A percentile compares a stretch with the other conserved stretches of the same genome.
These are phyloP conservation scores for Hemisphaericaspora nanyangensis DNA, from an alignment of 805 yeast species.

Conservation along the genomic window DNA sequence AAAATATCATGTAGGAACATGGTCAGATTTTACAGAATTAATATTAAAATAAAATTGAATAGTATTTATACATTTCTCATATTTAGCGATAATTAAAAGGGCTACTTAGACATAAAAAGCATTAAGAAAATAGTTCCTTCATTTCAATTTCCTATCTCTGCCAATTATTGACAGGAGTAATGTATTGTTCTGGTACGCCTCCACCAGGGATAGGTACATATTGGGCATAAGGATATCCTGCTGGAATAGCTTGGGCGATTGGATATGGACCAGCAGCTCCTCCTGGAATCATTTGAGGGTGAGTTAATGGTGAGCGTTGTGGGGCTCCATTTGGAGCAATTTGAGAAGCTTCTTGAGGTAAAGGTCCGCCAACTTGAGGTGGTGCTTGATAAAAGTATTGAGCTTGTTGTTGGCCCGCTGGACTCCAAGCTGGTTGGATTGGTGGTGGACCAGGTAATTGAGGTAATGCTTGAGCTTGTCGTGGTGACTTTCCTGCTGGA, in stretches of 20 bases:
- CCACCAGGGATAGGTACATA: conserved; percentile 33
- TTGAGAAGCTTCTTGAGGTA: conserved; percentile 1
- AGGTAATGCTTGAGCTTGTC: conserved; percentile 1
- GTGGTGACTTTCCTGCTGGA: not conserved
- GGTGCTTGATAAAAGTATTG: conserved; percentile 15
- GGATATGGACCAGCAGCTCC: conserved; percentile 18
- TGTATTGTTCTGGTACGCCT: conserved; percentile 16
- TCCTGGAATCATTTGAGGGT: conserved; percentile 13
- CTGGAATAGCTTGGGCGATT: conserved; percentile 27
- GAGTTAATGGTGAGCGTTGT: conserved; percentile 21
- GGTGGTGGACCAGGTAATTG: conserved; percentile 4
- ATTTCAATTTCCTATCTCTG: conserved; percentile 18
- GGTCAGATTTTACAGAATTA: conserved; percentile 6
- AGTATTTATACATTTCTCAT: not conserved
- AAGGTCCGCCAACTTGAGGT: not conserved
- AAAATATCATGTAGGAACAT: conserved; percentile 3
- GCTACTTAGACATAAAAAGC: too few species aligned
- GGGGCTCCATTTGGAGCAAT: conserved; percentile 4
- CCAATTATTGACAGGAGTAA: conserved; percentile 23
- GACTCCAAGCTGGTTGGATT: conserved; percentile 16
- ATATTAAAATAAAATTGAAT: not conserved
- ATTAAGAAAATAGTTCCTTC: too few species aligned
- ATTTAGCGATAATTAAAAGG: not conserved
- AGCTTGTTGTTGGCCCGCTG: conserved; percentile 12
- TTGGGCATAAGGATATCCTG: conserved; percentile 34